A percentile compares a stretch with the other conserved stretches of the same genome.
phyloP scores from a whole-genome alignment of 257 asterid genomes.

The Solanum chmielewskii region DNA sequence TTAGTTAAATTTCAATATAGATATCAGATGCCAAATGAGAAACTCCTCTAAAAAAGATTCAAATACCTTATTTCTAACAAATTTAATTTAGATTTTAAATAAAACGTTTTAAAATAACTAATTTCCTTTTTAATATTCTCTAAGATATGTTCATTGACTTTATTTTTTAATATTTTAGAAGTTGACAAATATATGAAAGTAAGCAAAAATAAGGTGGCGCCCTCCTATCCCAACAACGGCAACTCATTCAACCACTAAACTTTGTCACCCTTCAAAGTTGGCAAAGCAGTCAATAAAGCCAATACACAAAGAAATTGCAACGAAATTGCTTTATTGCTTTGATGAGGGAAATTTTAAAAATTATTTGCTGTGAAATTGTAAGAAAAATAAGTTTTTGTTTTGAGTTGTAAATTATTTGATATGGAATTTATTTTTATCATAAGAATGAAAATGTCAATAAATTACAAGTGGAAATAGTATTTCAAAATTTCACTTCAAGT shows the following conservation, averaged over 20 bases:
- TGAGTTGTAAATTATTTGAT: neutral
- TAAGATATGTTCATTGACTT: neutral
- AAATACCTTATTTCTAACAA: too few relatives aligned
- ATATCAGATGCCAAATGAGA: fast-evolving
- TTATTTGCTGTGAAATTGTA: neutral
- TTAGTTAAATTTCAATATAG: fast-evolving
- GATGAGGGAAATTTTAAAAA: neutral
- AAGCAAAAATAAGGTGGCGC: neutral
- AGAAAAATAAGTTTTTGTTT: neutral
- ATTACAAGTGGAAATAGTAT: neutral
- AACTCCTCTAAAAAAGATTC: too few relatives aligned
- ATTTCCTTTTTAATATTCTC: neutral
- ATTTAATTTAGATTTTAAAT: neutral
- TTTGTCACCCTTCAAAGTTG: neutral
- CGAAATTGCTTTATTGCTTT: neutral
- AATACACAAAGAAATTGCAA: neutral
- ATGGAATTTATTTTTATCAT: neutral
- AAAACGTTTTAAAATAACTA: neutral
- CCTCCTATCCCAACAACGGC: neutral
- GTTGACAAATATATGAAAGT: neutral
- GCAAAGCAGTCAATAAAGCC: neutral
- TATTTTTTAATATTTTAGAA: neutral
- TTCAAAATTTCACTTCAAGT: neutral
- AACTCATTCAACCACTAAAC: neutral
- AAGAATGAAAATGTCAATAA: neutral